These are phyloP conservation scores for Torulaspora quercuum DNA, from an alignment of 805 yeast species.

Conservation along the genomic window DNA sequence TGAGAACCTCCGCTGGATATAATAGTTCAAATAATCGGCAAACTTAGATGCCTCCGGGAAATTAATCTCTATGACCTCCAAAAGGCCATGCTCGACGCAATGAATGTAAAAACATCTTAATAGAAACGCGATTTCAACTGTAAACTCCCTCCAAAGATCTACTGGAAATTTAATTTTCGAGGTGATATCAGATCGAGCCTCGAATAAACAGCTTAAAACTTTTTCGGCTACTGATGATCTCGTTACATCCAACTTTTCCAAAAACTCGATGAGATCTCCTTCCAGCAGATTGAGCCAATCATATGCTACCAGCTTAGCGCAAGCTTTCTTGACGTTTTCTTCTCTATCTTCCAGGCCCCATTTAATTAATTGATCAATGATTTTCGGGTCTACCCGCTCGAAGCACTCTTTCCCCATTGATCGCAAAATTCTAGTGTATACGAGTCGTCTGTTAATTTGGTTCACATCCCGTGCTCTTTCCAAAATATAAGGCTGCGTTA, in stretches of 20 bases:
- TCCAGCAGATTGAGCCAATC: slow-evolving; percentile 70
- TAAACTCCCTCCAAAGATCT: slow-evolving; percentile 64
- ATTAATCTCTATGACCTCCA: slow-evolving; percentile 57
- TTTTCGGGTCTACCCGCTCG: slow-evolving; percentile 33
- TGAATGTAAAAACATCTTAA: slow-evolving; percentile 62
- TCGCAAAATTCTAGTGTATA: slow-evolving; percentile 65
- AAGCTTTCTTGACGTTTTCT: slow-evolving; percentile 64
- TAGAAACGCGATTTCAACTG: slow-evolving; percentile 72
- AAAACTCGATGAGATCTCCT: slow-evolving; percentile 66
- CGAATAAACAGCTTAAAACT: slow-evolving; percentile 63
- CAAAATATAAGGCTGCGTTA: slow-evolving; percentile 55
- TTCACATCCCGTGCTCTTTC: slow-evolving; percentile 83
- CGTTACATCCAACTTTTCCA: slow-evolving; percentile 69
- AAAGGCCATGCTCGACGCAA: slow-evolving; percentile 53
- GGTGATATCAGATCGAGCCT: slow-evolving; percentile 58
- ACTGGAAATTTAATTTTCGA: slow-evolving; percentile 56
- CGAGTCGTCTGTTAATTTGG: slow-evolving; percentile 63
- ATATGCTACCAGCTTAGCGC: slow-evolving; percentile 61
- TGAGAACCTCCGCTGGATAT: slow-evolving; percentile 47
- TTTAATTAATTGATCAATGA: slow-evolving; percentile 62
- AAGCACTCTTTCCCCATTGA: slow-evolving; percentile 61
- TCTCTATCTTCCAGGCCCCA: slow-evolving; percentile 93
- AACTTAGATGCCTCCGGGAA: slow-evolving; percentile 78
- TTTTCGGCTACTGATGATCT: slow-evolving; percentile 62
- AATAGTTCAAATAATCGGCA: slow-evolving; percentile 55